phyloP scores from a whole-genome alignment of 1,284 basidiomycete species.

The Schizophyllum commune region DNA sequence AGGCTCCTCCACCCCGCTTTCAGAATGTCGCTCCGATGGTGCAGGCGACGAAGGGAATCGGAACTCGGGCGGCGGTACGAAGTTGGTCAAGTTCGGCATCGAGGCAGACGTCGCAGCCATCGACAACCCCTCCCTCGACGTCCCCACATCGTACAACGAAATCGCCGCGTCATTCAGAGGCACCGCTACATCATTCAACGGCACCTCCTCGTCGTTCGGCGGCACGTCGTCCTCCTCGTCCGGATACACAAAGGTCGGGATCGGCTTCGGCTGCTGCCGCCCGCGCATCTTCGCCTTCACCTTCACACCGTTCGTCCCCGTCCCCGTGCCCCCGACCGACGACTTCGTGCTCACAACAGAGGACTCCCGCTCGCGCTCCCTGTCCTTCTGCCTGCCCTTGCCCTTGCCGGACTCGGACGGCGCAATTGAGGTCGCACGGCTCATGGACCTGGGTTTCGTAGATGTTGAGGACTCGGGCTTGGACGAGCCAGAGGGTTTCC shows the following conservation, averaged over 20 bases:
- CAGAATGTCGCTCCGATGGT: too few species aligned
- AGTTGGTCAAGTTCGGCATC: too few species aligned
- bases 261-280: slow-evolving; percentile 17
- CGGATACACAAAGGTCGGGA: slow-evolving; percentile 12
- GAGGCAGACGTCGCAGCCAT: too few species aligned
- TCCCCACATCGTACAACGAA: not conserved
- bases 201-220: slow-evolving; percentile 4
- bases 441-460: too few species aligned
- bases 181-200: not conserved
- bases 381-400: slow-evolving; percentile 16
- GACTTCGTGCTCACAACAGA: not conserved
- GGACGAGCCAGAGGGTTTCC: too few species aligned
- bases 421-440: too few species aligned
- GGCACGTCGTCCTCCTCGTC: slow-evolving; percentile 16
- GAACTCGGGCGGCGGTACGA: too few species aligned
- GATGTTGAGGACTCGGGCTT: slow-evolving; percentile 3
- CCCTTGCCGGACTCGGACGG: slow-evolving; percentile 10
- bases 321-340: not conserved
- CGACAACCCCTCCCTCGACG: too few species aligned
- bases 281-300: slow-evolving; percentile 23
- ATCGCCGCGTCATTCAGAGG: not conserved
- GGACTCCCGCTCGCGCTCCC: slow-evolving; percentile 1
- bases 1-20: too few species aligned
- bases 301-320: not conserved
- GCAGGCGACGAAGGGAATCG: too few species aligned